These are phyloP conservation scores for Tolypocladium tropicale DNA, from an alignment of 2,329 filamentous ascomycete genomes.

Conservation along the genomic window DNA sequence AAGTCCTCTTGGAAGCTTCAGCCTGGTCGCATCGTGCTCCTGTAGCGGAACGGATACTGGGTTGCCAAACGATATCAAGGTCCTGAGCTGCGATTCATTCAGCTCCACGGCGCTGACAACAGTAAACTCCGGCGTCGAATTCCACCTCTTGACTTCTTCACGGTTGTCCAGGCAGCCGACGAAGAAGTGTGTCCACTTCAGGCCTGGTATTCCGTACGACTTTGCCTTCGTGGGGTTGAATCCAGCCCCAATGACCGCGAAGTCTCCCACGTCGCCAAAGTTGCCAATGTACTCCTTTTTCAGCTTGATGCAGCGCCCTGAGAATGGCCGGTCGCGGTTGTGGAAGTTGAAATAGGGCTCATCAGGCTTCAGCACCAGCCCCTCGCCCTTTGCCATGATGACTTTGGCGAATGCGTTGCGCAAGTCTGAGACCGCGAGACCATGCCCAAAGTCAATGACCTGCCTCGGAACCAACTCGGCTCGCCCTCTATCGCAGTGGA, in stretches of 20 bases:
- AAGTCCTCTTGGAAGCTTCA: constrained; percentile 36
- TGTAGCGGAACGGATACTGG: constrained; percentile 27
- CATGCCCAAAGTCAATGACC: constrained; percentile 53
- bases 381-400: constrained; percentile 60
- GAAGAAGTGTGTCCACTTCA: constrained; percentile 73
- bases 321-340: constrained; percentile 22
- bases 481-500: constrained; percentile 44
- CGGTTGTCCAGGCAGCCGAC: constrained; percentile 68
- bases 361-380: constrained; percentile 71
- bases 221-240: constrained; percentile 56
- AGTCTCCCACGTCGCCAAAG: constrained; percentile 75
- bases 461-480: constrained; percentile 58
- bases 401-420: constrained; percentile 56
- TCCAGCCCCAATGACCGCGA: constrained; percentile 66
- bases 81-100: constrained; percentile 37
- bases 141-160: constrained; percentile 40
- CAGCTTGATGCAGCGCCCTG: constrained; percentile 61
- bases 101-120: constrained; percentile 56
- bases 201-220: constrained; percentile 37
- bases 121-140: constrained; percentile 48
- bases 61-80: constrained; percentile 37
- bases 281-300: constrained; percentile 76
- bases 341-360: constrained; percentile 62
- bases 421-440: constrained; percentile 41
- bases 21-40: constrained; percentile 28